Evolutionary conservation across 768 basidiomycete genomes (phyloP), one percentile per base, ranked within the genome.

Genomic region (Rhodotorula toruloides): DNA sequence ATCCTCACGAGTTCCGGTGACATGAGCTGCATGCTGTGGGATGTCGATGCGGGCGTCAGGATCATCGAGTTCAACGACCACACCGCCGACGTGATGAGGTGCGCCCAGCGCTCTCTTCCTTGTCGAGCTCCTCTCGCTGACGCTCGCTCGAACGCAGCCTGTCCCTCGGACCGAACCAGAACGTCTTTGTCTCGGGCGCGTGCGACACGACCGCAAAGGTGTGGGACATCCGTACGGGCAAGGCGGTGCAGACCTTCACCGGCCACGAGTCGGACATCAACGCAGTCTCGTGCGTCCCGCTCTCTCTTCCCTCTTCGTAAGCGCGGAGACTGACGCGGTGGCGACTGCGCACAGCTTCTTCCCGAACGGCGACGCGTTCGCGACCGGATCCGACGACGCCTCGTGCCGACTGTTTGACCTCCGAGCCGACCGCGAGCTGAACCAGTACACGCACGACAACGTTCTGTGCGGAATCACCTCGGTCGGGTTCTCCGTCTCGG

Each of bases 1-100:
- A 99, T 99, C 75, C 88, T 99, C 69, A 99, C 94, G 42, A 87
- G 86, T 74, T 97, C 93, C 40, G 94, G 94, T 60, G 94, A 99
- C 77, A 99, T 99, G 94, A 96, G 94, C 39, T 99, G 94, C 78
- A 98, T 99, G 93, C 83, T 98, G 36, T 99, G 96, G 94, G 94
- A 99, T 79, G 91, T 99, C 66, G 94, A 99, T 79, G 91, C 91
- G 32, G 96, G 94, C 71, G 91, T 94, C 3, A 82, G 94, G 68
- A 89, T 93, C n/a, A 89, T 94, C 74, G 96, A 98, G 80, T 99
- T 99, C 79, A 96, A 90, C 76, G 94, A 99, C 79, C 94, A 99
- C 77, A 97, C 96, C 22, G 94, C 96, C 48, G 94, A 99, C 81
- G 94, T 99, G 66, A 99, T 99, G 94, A 97, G 92, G 94, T 94